Evolutionary conservation across 2,329 filamentous ascomycete species (phyloP).

Genomic region (Arthrobotrys conoides): DNA sequence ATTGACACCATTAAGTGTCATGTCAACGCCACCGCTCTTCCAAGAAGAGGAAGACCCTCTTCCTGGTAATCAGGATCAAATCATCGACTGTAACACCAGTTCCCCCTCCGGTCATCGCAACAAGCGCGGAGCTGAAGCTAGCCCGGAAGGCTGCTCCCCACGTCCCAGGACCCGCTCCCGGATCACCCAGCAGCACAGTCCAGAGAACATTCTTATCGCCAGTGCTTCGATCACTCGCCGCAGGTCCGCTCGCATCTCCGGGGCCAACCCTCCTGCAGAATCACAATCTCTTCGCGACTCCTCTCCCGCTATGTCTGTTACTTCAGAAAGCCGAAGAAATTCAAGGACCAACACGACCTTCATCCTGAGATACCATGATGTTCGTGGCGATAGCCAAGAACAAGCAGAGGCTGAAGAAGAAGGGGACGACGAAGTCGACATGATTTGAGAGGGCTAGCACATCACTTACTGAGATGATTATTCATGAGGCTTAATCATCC

Average conservation of each 20-base stretch:
- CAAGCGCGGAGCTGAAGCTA: neutral
- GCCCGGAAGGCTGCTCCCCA: neutral
- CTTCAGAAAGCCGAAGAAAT: constrained; percentile 21
- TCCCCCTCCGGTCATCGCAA: neutral
- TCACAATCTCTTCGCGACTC: neutral
- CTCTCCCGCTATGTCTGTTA: neutral
- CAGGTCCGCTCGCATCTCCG: constrained; percentile 5
- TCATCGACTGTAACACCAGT: too few relatives aligned
- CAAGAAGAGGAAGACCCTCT: neutral
- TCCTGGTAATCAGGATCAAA: neutral
- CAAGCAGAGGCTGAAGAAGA: constrained; percentile 25
- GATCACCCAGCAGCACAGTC: neutral
- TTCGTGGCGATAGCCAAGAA: constrained; percentile 8
- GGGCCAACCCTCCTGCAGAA: neutral
- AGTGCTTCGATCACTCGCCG: neutral
- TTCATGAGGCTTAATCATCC: too few relatives aligned
- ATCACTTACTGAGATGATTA: neutral
- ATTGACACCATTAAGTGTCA: constrained; percentile 20
- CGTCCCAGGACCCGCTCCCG: constrained; percentile 27
- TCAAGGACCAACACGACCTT: constrained; percentile 29
- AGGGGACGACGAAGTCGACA: constrained; percentile 36
- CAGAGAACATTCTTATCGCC: neutral
- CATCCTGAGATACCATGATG: constrained; percentile 32
- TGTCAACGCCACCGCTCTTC: constrained; percentile 31
- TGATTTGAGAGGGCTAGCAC: constrained; percentile 5